These are phyloP conservation scores for Lasiosphaeris hirsuta DNA, from an alignment of 495 filamentous ascomycete species.

Conservation along the genomic window DNA sequence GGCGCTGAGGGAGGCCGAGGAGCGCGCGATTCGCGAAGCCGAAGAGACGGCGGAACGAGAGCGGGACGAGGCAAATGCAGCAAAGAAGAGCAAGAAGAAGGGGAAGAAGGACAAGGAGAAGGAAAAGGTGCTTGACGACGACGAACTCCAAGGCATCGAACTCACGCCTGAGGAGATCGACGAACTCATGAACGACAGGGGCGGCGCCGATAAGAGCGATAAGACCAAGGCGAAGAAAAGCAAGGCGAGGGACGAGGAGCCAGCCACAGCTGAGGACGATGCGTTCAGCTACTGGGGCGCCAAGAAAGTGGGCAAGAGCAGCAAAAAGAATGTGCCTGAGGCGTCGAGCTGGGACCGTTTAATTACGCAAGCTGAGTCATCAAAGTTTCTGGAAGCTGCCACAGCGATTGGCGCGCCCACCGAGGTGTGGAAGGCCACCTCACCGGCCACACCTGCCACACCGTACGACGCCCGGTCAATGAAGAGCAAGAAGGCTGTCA, in stretches of 20 bases:
- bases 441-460: slow-evolving; percentile 28
- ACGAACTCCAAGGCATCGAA: slow-evolving; percentile 37
- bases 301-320: slow-evolving; percentile 32
- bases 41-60: slow-evolving; percentile 29
- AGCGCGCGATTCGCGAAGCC: slow-evolving; percentile 21
- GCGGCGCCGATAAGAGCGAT: neutral
- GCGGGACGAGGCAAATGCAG: slow-evolving; percentile 18
- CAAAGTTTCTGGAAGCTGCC: slow-evolving; percentile 36
- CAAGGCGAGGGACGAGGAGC: slow-evolving; percentile 19
- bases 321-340: slow-evolving; percentile 24
- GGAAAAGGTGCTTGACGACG: slow-evolving; percentile 18
- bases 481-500: slow-evolving; percentile 42
- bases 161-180: slow-evolving; percentile 40
- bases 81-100: slow-evolving; percentile 31
- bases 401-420: slow-evolving; percentile 19
- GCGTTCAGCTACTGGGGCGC: slow-evolving; percentile 49
- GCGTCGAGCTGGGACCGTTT: slow-evolving; percentile 21
- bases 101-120: slow-evolving; percentile 32
- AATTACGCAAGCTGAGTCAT: slow-evolving; percentile 42
- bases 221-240: slow-evolving; percentile 20
- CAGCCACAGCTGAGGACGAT: slow-evolving; percentile 21
- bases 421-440: slow-evolving; percentile 34
- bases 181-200: slow-evolving; percentile 24
- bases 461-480: slow-evolving; percentile 29
- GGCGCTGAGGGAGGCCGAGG: slow-evolving; percentile 25